These are phyloP conservation scores for Syncephalastrum contaminatum DNA, from an alignment of 371 early-diverging fungal species.

Conservation along the genomic window DNA sequence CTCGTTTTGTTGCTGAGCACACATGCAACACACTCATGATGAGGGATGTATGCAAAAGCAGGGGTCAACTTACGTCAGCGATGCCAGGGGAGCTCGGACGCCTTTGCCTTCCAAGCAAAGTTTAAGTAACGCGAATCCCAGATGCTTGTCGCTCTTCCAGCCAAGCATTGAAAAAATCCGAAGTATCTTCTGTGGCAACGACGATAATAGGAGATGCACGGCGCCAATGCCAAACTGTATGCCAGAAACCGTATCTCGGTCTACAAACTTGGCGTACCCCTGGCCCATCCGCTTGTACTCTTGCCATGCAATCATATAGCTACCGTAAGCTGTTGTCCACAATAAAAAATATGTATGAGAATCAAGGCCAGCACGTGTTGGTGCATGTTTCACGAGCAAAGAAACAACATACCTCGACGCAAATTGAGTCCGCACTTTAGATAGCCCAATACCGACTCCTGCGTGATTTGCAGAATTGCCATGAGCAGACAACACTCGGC, in stretches of 20 bases:
- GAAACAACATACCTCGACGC: conserved; percentile 39
- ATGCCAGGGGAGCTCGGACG: conserved; percentile 49
- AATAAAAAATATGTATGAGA: background rate
- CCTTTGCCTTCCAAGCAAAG: conserved; percentile 47
- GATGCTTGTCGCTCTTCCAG: conserved; percentile 47
- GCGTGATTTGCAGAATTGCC: conserved; percentile 47
- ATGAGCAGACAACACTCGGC: conserved; percentile 53
- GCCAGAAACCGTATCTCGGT: conserved; percentile 34
- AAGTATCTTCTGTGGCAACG: conserved; percentile 45
- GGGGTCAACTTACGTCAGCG: conserved; percentile 40
- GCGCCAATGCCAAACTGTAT: conserved; percentile 48
- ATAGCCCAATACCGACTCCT: conserved; percentile 46
- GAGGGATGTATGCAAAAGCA: background rate
- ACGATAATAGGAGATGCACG: conserved; percentile 49
- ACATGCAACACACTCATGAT: too few species aligned
- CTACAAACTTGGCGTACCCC: conserved; percentile 27
- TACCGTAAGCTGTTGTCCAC: conserved; percentile 20
- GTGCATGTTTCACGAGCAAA: background rate
- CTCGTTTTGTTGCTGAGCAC: too few species aligned
- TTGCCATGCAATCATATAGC: conserved; percentile 34
- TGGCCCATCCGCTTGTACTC: conserved; percentile 38
- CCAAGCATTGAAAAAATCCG: conserved; percentile 42
- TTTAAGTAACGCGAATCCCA: conserved; percentile 54
- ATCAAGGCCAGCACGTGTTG: background rate
- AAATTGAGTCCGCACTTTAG: conserved; percentile 53